Percentiles rank a stretch among this genome's conserved stretches.
Conservation (phyloP, 2,329 filamentous ascomycete species). For the Penicillium sclerotigenum region DNA sequence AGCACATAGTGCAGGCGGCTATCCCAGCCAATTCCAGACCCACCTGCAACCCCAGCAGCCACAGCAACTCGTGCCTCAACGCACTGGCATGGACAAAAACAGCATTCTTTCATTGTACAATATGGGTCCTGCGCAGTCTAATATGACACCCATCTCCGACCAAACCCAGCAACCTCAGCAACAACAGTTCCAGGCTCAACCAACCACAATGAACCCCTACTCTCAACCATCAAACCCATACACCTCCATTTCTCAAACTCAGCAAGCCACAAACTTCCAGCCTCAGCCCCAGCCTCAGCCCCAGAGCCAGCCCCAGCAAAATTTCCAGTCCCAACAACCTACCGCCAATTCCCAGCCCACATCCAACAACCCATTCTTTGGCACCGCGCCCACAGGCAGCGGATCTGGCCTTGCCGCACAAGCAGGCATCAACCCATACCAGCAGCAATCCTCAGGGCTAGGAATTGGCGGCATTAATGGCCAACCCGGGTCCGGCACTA, state of each 20-base stretch:
- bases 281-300: constrained; percentile 12
- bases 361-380: constrained; percentile 30
- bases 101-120: constrained; percentile 49
- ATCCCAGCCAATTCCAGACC: constrained; percentile 27
- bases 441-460: constrained; percentile 3
- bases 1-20: constrained; percentile 23
- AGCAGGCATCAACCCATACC: constrained; percentile 18
- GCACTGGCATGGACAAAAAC: constrained; percentile 46
- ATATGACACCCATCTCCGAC: constrained; percentile 33
- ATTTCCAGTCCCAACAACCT: constrained; percentile 9
- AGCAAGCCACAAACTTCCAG: constrained; percentile 18
- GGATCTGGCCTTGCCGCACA: constrained; percentile 25
- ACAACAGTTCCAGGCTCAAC: not conserved
- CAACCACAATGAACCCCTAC: constrained; percentile 18
- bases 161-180: constrained; percentile 24
- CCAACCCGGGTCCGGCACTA: not conserved
- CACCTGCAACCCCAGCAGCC: constrained; percentile 19
- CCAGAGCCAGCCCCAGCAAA: constrained; percentile 14
- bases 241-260: constrained; percentile 25
- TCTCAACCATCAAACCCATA: constrained; percentile 20
- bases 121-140: constrained; percentile 36
- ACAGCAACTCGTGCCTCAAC: constrained; percentile 39
- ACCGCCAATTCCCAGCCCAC: not conserved
- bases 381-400: not conserved
- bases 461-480: constrained; percentile 1